A percentile compares a stretch with the other conserved stretches of the same genome.
These are phyloP conservation scores for Theobroma cacao DNA, from an alignment of 345 rosid genomes.

Conservation along the genomic window DNA sequence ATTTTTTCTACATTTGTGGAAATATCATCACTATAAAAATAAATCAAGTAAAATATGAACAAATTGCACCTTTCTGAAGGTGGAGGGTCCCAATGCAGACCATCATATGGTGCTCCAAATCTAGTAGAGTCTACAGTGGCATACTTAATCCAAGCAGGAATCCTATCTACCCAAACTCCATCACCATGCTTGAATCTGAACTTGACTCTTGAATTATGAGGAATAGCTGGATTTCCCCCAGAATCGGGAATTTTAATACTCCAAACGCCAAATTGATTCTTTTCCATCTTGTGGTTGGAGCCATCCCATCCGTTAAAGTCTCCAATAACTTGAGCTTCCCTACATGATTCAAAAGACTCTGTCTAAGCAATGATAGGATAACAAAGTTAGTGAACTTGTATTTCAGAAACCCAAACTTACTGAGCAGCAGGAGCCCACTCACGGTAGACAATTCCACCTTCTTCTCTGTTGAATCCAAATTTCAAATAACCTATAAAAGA, in stretches of 20 bases:
- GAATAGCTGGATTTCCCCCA: slow-evolving; percentile 55
- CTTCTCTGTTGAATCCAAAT: slow-evolving; percentile 73
- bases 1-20: neutral
- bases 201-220: slow-evolving; percentile 75
- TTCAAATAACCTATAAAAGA: slow-evolving; percentile 53
- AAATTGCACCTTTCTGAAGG: slow-evolving; percentile 54
- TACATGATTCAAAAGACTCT: slow-evolving; percentile 22
- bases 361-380: slow-evolving; percentile 7
- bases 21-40: neutral
- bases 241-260: slow-evolving; percentile 56
- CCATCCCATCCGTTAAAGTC: slow-evolving; percentile 88
- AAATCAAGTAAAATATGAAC: neutral
- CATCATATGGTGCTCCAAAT: slow-evolving; percentile 80
- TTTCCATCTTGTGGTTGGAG: slow-evolving; percentile 69
- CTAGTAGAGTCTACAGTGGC: slow-evolving; percentile 57
- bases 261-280: slow-evolving; percentile 76
- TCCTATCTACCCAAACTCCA: slow-evolving; percentile 65
- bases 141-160: slow-evolving; percentile 80
- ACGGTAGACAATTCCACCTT: slow-evolving; percentile 52
- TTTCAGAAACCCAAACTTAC: slow-evolving; percentile 37
- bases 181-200: slow-evolving; percentile 60
- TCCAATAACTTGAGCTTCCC: slow-evolving; percentile 77
- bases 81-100: slow-evolving; percentile 76
- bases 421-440: slow-evolving; percentile 91
- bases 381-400: neutral